Evolutionary conservation across 2,329 filamentous ascomycete genomes (phyloP).

Genomic region (Remersonia thermophila): DNA sequence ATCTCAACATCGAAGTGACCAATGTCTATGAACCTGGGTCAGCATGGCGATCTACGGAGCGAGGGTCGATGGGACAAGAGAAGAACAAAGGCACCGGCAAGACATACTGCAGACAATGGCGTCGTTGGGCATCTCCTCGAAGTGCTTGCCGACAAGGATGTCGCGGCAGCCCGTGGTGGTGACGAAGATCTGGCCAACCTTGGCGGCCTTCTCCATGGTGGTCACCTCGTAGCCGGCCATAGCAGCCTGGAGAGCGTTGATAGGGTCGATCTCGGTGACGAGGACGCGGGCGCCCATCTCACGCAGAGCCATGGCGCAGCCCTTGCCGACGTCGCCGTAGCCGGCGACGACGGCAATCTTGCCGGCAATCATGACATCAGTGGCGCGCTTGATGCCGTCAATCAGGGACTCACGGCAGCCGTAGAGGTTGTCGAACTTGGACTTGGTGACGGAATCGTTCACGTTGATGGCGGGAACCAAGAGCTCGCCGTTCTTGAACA

Average conservation of each 20-base stretch:
- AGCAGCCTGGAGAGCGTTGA: conserved; percentile 98
- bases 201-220: conserved; percentile 90
- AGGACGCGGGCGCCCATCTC: conserved; percentile 95
- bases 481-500: conserved; percentile 84
- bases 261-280: conserved; percentile 94
- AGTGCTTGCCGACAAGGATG: conserved; percentile 85
- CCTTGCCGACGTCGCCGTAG: conserved; percentile 98
- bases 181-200: conserved; percentile 90
- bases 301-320: conserved; percentile 88
- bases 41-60: neutral
- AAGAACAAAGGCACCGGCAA: too few relatives aligned
- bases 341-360: conserved; percentile 97
- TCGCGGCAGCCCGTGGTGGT: conserved; percentile 99
- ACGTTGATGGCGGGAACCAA: conserved; percentile 96
- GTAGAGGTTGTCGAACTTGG: conserved; percentile 99
- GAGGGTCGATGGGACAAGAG: neutral
- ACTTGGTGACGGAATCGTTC: conserved; percentile 99
- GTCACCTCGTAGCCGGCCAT: conserved; percentile 94
- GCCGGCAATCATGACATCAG: conserved; percentile 99
- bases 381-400: conserved; percentile 99
- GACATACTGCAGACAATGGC: conserved; percentile 91
- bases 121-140: conserved; percentile 91
- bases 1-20: conserved; percentile 99
- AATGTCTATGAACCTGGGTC: conserved; percentile 51
- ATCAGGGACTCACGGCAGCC: conserved; percentile 97